Evolutionary conservation across 176 grass and related monocot genomes (phyloP).

Genomic region (Rhynchospora pubera): DNA sequence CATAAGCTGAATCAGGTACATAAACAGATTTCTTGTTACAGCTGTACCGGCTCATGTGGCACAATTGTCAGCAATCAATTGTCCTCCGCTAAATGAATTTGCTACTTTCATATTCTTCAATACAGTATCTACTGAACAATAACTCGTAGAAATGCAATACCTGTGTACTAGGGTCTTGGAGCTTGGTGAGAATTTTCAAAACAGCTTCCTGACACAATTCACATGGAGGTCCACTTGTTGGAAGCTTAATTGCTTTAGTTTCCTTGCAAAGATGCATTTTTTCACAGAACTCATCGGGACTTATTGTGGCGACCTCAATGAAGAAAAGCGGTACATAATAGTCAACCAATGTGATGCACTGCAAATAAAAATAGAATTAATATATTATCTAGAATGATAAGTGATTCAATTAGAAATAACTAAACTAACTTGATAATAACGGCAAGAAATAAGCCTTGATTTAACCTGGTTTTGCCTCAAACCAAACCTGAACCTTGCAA

Average conservation of each 20-base stretch:
- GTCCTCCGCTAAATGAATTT: background rate
- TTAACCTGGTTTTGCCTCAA: background rate
- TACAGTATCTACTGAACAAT: background rate
- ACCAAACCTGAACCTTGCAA: background rate
- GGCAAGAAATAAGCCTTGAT: background rate
- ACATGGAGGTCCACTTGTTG: constrained; percentile 4
- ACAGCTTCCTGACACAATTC: background rate
- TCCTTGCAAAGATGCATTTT: constrained; percentile 59
- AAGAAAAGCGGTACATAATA: constrained; percentile 60
- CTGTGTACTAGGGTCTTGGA: constrained; percentile 17
- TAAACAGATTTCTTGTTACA: background rate
- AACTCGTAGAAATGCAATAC: background rate
- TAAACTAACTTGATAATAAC: background rate
- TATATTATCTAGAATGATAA: background rate
- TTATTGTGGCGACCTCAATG: constrained; percentile 41
- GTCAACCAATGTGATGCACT: constrained; percentile 79
- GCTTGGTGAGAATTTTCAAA: constrained; percentile 18
- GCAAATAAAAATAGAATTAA: background rate
- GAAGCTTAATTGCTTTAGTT: background rate
- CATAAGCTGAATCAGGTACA: background rate
- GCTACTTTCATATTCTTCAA: background rate
- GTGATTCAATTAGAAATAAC: background rate
- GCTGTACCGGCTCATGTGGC: background rate
- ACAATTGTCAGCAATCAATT: background rate
- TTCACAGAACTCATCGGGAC: constrained; percentile 49